Evolutionary conservation across 2,329 filamentous ascomycete genomes (phyloP).

Genomic region (Fusarium sp.): DNA sequence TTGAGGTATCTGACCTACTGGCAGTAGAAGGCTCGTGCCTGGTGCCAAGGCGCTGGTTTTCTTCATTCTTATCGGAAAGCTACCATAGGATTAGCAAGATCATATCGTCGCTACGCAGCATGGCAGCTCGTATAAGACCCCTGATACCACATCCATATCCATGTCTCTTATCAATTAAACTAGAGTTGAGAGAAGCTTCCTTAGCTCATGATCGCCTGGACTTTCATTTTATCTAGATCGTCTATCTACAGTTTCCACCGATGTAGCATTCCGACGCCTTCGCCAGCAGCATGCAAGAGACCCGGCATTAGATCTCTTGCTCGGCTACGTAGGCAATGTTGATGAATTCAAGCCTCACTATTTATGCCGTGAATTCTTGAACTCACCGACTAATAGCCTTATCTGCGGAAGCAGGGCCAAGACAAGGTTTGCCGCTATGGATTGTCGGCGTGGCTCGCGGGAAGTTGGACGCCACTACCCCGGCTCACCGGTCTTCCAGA

Average conservation of each 20-base stretch:
- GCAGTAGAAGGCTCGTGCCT: background rate
- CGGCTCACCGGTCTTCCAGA: constrained; percentile 33
- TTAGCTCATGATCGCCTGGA: background rate
- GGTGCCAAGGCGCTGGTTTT: background rate
- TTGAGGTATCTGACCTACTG: background rate
- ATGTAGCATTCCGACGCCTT: constrained; percentile 4
- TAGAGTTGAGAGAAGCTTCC: background rate
- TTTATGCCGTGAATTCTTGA: background rate
- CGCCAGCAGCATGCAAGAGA: background rate
- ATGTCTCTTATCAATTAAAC: background rate
- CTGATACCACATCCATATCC: constrained; percentile 17
- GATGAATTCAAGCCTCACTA: background rate
- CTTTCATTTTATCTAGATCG: background rate
- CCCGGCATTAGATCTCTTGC: background rate
- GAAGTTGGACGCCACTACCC: constrained; percentile 17
- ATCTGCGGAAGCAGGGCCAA: background rate
- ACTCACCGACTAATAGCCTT: constrained; percentile 17
- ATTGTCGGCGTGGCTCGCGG: constrained; percentile 16
- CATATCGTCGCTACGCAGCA: background rate
- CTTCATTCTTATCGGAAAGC: background rate
- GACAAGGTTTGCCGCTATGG: background rate
- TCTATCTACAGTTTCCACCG: constrained; percentile 1
- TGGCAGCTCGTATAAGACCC: constrained; percentile 18
- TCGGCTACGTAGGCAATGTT: background rate
- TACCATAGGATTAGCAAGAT: background rate